Conservation (phyloP, 768 basidiomycete species). For the Boletus subparvulus region DNA sequence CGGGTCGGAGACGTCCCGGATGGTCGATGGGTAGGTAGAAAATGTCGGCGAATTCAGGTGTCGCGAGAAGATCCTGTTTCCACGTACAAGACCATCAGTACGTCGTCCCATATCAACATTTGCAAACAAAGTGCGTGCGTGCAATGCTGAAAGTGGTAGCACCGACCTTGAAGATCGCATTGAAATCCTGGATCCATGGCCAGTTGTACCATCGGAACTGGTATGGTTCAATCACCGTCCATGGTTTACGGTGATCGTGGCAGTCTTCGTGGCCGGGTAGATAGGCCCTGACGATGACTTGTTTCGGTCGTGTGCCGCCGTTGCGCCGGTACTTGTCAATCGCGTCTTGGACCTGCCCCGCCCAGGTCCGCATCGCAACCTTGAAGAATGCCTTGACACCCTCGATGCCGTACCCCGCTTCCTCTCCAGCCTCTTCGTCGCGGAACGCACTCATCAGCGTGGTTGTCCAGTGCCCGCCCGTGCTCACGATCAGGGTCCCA, state of each 20-base stretch:
- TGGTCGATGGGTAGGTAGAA: constrained; percentile 61
- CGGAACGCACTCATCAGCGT: constrained; percentile 47
- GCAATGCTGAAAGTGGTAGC: not conserved
- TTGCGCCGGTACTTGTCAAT: constrained; percentile 36
- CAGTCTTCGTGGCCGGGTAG: constrained; percentile 68
- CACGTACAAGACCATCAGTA: constrained; percentile 3
- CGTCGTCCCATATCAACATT: not conserved
- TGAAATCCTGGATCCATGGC: constrained; percentile 58
- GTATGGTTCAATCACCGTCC: constrained; percentile 44
- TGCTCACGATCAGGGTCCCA: constrained; percentile 60
- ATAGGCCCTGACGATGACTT: constrained; percentile 60
- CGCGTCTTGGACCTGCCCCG: constrained; percentile 46
- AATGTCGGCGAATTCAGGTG: constrained; percentile 50
- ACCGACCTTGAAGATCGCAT: constrained; percentile 57
- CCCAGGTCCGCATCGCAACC: constrained; percentile 58
- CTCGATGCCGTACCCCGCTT: constrained; percentile 49
- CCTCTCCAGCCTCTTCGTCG: constrained; percentile 29
- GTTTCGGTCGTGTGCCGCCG: constrained; percentile 32
- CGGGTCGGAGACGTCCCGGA: constrained; percentile 61
- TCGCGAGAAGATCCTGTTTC: constrained; percentile 41
- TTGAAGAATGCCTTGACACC: constrained; percentile 58
- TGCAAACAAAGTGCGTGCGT: not conserved
- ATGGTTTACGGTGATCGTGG: constrained; percentile 47
- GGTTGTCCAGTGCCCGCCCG: constrained; percentile 70
- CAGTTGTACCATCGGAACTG: constrained; percentile 61